Evolutionary conservation across 495 filamentous ascomycete genomes (phyloP), one percentile per base, ranked within the genome.

Genomic region (Talaromyces ruber): DNA sequence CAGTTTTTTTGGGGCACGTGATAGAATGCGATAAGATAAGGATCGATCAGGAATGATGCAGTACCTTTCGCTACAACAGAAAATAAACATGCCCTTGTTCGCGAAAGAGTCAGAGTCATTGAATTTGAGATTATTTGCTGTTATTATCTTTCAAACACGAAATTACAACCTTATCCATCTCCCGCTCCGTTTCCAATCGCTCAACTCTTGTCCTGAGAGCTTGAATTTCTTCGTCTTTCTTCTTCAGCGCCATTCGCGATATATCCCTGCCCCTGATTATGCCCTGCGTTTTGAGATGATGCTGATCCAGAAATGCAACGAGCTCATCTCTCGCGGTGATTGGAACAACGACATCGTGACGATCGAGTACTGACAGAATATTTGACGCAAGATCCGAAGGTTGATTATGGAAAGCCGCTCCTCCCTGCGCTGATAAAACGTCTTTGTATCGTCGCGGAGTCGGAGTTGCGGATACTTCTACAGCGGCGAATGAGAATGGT

Each of bases 181-280:
- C 67, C 58, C 61, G 62, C 62, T 74, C 73, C 4, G 69, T 63
- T 52, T 72, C 66, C 28, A 78, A 57, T 45, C 63, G 63, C 25
- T 63, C 67, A 63, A 74, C 71, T 65, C 67, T 81, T 74, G 60
- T 78, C 62, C 76, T 86, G 54, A 89, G 64, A 63, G 79, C 80
- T 11, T 73, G 72, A 29, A 87, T 84, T 61, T 82, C 79, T 2
- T 74, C 74, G 51, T 92, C 85, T 51, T 86, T 86, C 25, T 76
- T 78, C 67, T 83, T 85, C n/a, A 88, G 63, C 6, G 81, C 80
- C 1, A 78, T 71, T 26, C 90, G 71, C 1, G 82, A 75, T 22
- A 86, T 81, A 60, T 93, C 88, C 5, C 89, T 71, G 0, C 85
- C 87, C 3, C 78, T 78, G 28, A 79, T 74, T 21, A 89, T 77